A percentile compares a stretch with the other conserved stretches of the same genome.
These are phyloP conservation scores for Mrakia hoshinonis DNA, from an alignment of 768 basidiomycete species.

Conservation along the genomic window DNA sequence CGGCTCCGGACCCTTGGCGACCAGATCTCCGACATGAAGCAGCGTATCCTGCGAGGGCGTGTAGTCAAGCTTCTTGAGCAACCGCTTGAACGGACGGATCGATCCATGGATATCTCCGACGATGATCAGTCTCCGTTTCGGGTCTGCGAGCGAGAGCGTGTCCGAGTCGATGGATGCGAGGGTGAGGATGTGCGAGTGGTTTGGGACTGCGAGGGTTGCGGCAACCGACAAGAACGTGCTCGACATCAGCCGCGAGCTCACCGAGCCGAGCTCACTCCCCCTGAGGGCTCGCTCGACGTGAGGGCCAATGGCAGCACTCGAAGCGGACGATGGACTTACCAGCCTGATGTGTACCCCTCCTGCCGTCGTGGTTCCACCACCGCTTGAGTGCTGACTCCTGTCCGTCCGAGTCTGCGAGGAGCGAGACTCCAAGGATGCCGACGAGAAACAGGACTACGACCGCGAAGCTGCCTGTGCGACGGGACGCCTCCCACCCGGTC, in stretches of 20 bases:
- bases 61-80: constrained; percentile 59
- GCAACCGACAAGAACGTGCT: neutral
- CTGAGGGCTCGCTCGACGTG: too few relatives aligned
- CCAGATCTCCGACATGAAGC: constrained; percentile 73
- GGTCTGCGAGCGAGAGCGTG: neutral
- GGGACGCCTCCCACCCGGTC: neutral
- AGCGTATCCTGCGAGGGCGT: constrained; percentile 56
- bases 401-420: neutral
- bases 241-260: neutral
- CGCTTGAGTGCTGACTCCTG: neutral
- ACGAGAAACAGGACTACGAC: neutral
- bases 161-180: too few relatives aligned
- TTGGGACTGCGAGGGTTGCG: neutral
- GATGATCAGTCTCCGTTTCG: neutral
- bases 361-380: neutral
- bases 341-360: neutral
- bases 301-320: neutral
- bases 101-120: constrained; percentile 70
- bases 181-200: neutral
- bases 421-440: neutral
- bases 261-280: neutral
- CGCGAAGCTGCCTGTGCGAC: neutral
- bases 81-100: constrained; percentile 55
- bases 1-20: constrained; percentile 62
- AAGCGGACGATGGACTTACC: neutral